These are phyloP conservation scores for Herpetomonas samuelpessoai DNA, from an alignment of 208 protist genomes.

Conservation along the genomic window DNA sequence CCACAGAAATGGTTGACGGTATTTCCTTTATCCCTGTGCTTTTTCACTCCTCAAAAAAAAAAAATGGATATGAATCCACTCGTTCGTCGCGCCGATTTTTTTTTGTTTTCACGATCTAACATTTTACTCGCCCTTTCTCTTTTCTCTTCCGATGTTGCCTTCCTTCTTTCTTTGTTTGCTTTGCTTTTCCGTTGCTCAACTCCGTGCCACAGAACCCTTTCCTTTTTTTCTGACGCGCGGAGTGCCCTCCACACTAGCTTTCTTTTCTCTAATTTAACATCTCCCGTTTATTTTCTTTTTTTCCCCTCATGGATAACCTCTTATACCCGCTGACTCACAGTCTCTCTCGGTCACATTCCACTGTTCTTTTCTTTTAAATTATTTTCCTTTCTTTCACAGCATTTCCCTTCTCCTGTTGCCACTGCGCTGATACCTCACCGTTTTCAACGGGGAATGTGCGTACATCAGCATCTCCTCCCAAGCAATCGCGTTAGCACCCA, in stretches of 20 bases:
- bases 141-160: conserved; percentile 8
- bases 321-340: no score
- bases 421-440: not conserved
- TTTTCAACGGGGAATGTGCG: not conserved
- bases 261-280: not conserved
- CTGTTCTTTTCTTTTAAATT: conserved; percentile 17
- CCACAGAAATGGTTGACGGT: no score
- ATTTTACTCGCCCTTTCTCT: conserved; percentile 1
- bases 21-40: conserved; percentile 1
- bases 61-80: no score
- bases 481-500: not conserved
- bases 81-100: not conserved
- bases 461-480: conserved; percentile 8
- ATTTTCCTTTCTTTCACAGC: not conserved
- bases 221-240: conserved; percentile 6
- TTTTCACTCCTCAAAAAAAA: not conserved
- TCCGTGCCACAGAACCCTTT: no score
- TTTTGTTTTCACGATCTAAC: conserved; percentile 2
- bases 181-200: not conserved
- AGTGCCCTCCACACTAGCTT: not conserved
- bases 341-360: no score
- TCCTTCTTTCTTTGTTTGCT: conserved; percentile 3
- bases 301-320: not conserved
- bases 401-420: not conserved
- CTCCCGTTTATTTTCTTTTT: conserved; percentile 2